Evolutionary conservation across 768 basidiomycete species (phyloP).

Genomic region (Gloeostereum incarnatum): DNA sequence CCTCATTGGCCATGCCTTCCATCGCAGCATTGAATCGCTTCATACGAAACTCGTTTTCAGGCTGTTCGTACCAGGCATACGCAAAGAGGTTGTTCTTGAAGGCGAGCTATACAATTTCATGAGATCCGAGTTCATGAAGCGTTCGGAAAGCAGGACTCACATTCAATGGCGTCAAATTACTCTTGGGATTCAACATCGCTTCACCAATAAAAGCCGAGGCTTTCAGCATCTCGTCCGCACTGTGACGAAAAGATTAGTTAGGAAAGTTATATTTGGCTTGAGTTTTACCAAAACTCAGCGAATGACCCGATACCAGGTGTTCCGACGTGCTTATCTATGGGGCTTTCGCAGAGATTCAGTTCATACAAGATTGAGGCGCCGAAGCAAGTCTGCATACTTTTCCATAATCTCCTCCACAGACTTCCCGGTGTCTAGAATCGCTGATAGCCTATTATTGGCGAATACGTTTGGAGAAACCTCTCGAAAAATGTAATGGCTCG

Average conservation of each 20-base stretch:
- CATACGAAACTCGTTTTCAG: neutral
- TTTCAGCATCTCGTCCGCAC: constrained; percentile 71
- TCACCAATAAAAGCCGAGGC: constrained; percentile 70
- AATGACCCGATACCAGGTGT: constrained; percentile 63
- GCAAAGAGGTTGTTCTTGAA: too few species aligned
- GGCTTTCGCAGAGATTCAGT: too few species aligned
- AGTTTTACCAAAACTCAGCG: constrained; percentile 61
- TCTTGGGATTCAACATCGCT: too few species aligned
- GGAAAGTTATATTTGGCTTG: too few species aligned
- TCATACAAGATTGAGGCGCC: too few species aligned
- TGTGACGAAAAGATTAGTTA: too few species aligned
- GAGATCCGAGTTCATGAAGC: too few species aligned
- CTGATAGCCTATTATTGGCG: constrained; percentile 60
- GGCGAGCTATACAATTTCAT: too few species aligned
- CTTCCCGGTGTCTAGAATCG: constrained; percentile 62
- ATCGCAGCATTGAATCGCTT: neutral
- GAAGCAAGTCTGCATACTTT: constrained; percentile 20
- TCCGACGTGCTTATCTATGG: constrained; percentile 55
- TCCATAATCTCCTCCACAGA: constrained; percentile 32
- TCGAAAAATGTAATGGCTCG: constrained; percentile 67
- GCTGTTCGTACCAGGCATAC: neutral
- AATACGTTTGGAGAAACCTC: constrained; percentile 69
- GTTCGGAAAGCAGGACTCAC: too few species aligned
- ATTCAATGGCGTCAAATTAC: too few species aligned
- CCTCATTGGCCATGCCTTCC: neutral